A percentile compares a stretch with the other conserved stretches of the same genome.
Conservation (phyloP, 2,329 filamentous ascomycete genomes). For the Pochonia chlamydosporia region DNA sequence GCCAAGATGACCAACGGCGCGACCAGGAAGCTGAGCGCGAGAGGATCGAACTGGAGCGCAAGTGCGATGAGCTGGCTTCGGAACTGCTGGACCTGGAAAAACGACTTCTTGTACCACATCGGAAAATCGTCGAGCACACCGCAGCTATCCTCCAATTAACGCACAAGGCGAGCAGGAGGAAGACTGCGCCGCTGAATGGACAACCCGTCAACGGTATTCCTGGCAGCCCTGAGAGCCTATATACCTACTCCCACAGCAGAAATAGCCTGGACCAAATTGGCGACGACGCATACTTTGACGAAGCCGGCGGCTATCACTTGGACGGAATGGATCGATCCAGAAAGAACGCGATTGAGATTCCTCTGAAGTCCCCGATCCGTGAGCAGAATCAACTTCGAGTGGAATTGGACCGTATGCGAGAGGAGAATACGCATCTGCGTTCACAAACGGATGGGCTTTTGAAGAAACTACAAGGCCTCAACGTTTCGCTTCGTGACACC, state of each 20-base stretch:
- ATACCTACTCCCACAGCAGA: constrained; percentile 58
- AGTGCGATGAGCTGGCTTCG: constrained; percentile 77
- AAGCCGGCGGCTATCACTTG: constrained; percentile 66
- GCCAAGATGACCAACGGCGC: constrained; percentile 40
- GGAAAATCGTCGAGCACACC: constrained; percentile 78
- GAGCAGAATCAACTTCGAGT: constrained; percentile 47
- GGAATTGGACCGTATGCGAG: constrained; percentile 39
- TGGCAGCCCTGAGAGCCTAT: constrained; percentile 71
- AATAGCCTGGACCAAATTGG: constrained; percentile 50
- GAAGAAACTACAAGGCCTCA: constrained; percentile 61
- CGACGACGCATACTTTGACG: constrained; percentile 66
- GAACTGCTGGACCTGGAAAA: constrained; percentile 79
- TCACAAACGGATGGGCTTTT: constrained; percentile 25
- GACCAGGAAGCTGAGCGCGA: constrained; percentile 65
- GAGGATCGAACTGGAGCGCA: constrained; percentile 65
- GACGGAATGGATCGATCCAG: constrained; percentile 52
- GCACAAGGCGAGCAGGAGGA: constrained; percentile 67
- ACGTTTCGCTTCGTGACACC: constrained; percentile 59
- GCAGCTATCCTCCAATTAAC: constrained; percentile 88
- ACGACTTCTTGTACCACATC: constrained; percentile 67
- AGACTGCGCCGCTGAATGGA: constrained; percentile 33
- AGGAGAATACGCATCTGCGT: constrained; percentile 36
- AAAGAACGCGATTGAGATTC: constrained; percentile 48
- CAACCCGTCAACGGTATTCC: constrained; percentile 54
- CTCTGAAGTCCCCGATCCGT: constrained; percentile 50